Conservation (phyloP, 805 yeast genomes). For the Candida ortonii region DNA sequence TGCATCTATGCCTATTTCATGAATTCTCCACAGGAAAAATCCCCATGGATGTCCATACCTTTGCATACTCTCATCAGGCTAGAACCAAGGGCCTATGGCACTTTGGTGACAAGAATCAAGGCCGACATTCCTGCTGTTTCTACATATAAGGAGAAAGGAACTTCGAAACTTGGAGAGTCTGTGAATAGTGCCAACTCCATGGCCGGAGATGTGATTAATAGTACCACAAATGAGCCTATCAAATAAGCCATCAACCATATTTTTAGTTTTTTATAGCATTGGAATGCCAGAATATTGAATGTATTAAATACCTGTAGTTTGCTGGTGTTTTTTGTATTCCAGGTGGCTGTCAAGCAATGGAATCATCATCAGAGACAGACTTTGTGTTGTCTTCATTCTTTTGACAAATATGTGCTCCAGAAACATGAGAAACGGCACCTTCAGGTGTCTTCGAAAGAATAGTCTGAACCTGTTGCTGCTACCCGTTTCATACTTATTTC, state of each 20-base stretch:
- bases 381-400: slow-evolving; percentile 18
- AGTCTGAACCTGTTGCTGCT: not conserved
- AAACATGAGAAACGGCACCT: slow-evolving; percentile 3
- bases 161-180: slow-evolving; percentile 59
- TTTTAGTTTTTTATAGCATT: too few species aligned
- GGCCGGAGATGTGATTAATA: slow-evolving; percentile 48
- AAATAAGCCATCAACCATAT: not conserved
- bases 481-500: not conserved
- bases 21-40: slow-evolving; percentile 96
- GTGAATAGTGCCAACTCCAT: slow-evolving; percentile 36
- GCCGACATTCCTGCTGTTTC: slow-evolving; percentile 98
- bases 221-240: slow-evolving; percentile 17
- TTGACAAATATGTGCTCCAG: slow-evolving; percentile 14
- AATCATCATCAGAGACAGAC: slow-evolving; percentile 17
- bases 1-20: slow-evolving; percentile 97
- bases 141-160: slow-evolving; percentile 94
- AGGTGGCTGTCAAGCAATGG: slow-evolving; percentile 13
- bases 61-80: slow-evolving; percentile 89
- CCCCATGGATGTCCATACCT: slow-evolving; percentile 99
- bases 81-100: slow-evolving; percentile 93
- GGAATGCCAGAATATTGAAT: too few species aligned
- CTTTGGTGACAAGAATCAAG: slow-evolving; percentile 82
- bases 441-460: slow-evolving; percentile 3
- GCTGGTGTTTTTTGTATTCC: slow-evolving; percentile 3
- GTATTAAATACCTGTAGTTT: too few species aligned